Conservation (phyloP, 306 rosid genomes). For the Senna siamea region DNA sequence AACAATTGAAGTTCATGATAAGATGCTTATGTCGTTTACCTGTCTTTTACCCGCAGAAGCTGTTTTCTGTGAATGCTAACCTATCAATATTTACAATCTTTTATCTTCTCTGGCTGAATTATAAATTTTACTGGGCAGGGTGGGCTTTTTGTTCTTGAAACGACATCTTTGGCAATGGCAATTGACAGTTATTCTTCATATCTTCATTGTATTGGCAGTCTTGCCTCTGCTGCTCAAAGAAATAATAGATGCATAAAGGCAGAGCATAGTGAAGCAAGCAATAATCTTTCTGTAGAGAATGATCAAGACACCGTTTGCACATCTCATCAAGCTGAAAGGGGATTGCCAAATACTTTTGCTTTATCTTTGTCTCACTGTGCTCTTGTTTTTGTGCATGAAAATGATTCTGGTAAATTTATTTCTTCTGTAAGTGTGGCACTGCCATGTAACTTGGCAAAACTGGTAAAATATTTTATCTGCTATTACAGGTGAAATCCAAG, state of each 20-base stretch:
- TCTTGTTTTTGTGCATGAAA: slow-evolving; percentile 63
- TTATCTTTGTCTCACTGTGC: slow-evolving; percentile 59
- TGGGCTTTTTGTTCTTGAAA: slow-evolving; percentile 72
- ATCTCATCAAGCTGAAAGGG: slow-evolving; percentile 49
- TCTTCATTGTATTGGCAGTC: slow-evolving; percentile 48
- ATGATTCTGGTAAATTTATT: slow-evolving; percentile 61
- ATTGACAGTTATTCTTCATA: slow-evolving; percentile 53
- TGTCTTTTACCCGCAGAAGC: slow-evolving; percentile 20
- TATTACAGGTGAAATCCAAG: slow-evolving; percentile 67
- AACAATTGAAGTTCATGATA: slow-evolving; percentile 24
- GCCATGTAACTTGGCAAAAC: background rate
- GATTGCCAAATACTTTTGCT: slow-evolving; percentile 52
- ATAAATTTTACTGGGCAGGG: slow-evolving; percentile 68
- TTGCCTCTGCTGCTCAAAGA: slow-evolving; percentile 45
- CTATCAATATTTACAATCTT: slow-evolving; percentile 30
- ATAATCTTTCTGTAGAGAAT: slow-evolving; percentile 36
- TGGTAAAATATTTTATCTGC: slow-evolving; percentile 36
- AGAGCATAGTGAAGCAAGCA: slow-evolving; percentile 44
- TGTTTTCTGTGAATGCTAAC: slow-evolving; percentile 20
- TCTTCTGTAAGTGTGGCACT: slow-evolving; percentile 17
- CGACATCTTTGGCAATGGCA: slow-evolving; percentile 61
- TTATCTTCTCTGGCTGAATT: slow-evolving; percentile 35
- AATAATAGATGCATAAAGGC: slow-evolving; percentile 43
- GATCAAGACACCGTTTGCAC: slow-evolving; percentile 46
- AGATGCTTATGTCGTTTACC: slow-evolving; percentile 21